Conservation (phyloP, 352 stramenopile species). For the Bremia lactucae region DNA sequence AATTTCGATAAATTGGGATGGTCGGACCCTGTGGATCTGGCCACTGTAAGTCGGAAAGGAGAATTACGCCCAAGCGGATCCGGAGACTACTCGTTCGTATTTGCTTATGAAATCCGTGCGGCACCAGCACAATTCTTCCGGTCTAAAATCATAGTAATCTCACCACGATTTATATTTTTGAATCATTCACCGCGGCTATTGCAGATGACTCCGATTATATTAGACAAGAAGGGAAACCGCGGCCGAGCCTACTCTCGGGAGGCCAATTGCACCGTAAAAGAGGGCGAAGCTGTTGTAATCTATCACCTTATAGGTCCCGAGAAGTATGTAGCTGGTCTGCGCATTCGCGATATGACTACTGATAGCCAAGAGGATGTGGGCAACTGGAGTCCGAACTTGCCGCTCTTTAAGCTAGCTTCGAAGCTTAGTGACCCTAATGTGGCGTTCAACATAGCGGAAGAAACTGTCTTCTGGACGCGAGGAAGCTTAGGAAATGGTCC, state of each 20-base stretch:
- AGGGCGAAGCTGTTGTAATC: slow-evolving; percentile 45
- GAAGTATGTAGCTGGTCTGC: slow-evolving; percentile 55
- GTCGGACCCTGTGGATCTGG: slow-evolving; percentile 63
- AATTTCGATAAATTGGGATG: slow-evolving; percentile 61
- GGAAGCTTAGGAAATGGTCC: slow-evolving; percentile 60
- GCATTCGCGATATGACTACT: slow-evolving; percentile 45
- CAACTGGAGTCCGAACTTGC: slow-evolving; percentile 49
- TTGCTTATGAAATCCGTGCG: slow-evolving; percentile 73
- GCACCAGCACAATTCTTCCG: slow-evolving; percentile 73
- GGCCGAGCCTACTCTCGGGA: slow-evolving; percentile 25
- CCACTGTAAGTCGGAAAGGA: slow-evolving; percentile 62
- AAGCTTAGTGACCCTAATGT: slow-evolving; percentile 37
- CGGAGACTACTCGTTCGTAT: slow-evolving; percentile 53
- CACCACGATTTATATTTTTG: slow-evolving; percentile 63
- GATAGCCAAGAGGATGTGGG: slow-evolving; percentile 41
- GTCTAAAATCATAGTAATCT: slow-evolving; percentile 74
- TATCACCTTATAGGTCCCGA: slow-evolving; percentile 65
- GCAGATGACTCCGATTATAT: slow-evolving; percentile 58
- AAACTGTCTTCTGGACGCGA: slow-evolving; percentile 59
- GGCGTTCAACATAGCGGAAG: slow-evolving; percentile 29
- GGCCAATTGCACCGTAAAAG: slow-evolving; percentile 33
- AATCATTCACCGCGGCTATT: slow-evolving; percentile 51
- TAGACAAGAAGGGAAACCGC: slow-evolving; percentile 63
- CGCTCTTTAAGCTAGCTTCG: slow-evolving; percentile 28
- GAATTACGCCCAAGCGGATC: slow-evolving; percentile 39